Evolutionary conservation across 805 yeast species (phyloP), one percentile per base, ranked within the genome.

Genomic region (Metschnikowia noctiluminum): DNA sequence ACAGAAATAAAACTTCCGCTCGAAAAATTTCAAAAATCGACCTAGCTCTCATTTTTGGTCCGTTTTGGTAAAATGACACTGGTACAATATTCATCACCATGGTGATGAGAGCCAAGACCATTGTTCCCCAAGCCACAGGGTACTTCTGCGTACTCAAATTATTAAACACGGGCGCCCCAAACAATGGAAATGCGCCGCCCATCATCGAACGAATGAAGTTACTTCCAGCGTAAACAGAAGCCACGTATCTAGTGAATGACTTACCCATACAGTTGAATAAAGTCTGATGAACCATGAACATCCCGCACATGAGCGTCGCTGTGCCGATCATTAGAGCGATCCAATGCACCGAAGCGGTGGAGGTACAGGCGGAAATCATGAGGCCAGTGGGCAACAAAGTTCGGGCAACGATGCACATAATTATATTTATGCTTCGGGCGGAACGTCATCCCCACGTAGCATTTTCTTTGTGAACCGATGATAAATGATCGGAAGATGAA

Each of bases 101-200:
- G 40, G 45, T 37, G 21, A 45, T 26, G 28, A 48, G 40, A 6
- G 49, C 51, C 37, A 53, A 48, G n/a, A 53, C 14, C 51, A 43
- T 46, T 1, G 53, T 43, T 11, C 52, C 57, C 54, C 57, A 48
- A 4, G 51, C 54, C 12, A 51, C 51, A 14, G 50, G 48, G 21
- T 35, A 48, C 38, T 45, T 50, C 9, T 42, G 21, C 1, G 43
- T 40, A 38, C 41, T 31, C 43, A 46, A 39, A 34, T 50, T 50
- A 13, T 11, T 35, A 27, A 48, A 53, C 51, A 53, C 38, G 13
- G 52, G 46, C 14, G 35, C 40, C 8, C 49, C 54, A 31, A 53
- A 51, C 11, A 51, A 47, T 4, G 57, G 57, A 49, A 53, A 53
- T 2, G 57, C 54, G 7, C 54, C 57, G 6, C 54, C 54, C 52